Evolutionary conservation across 2,329 filamentous ascomycete species (phyloP).

Genomic region (Cordyceps tenuipes): DNA sequence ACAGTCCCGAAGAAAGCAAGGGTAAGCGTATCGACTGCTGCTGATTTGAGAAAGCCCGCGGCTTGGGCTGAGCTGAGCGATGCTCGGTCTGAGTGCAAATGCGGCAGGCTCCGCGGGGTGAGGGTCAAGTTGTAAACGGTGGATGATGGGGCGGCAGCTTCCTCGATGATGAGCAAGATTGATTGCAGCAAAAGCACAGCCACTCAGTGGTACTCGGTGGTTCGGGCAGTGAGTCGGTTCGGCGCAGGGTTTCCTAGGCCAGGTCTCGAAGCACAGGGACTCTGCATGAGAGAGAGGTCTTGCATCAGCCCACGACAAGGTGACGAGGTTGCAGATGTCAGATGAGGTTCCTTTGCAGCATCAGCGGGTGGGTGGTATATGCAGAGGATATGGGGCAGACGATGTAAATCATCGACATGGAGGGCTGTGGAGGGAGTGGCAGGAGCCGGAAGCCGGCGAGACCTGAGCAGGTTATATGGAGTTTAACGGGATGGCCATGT

Average conservation of each 20-base stretch:
- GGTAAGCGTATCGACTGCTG: not conserved
- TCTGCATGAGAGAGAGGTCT: not conserved
- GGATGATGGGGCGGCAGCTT: not conserved
- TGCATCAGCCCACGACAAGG: not conserved
- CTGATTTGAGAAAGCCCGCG: not conserved
- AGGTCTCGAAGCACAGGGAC: not conserved
- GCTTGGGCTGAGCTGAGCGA: not conserved
- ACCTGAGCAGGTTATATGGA: constrained; percentile 8
- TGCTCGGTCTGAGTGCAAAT: not conserved
- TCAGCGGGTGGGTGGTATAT: not conserved
- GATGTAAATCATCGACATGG: not conserved
- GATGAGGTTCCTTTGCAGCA: not conserved
- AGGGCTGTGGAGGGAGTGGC: not conserved
- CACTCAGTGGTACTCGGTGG: not conserved
- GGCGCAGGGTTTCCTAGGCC: not conserved
- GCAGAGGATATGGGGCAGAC: not conserved
- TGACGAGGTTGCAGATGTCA: not conserved
- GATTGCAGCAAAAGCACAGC: not conserved
- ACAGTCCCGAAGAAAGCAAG: no score
- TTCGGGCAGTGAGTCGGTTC: not conserved
- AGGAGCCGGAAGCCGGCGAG: constrained; percentile 4
- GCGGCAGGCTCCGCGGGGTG: constrained; percentile 4
- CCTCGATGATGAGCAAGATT: not conserved
- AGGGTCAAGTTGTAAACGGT: not conserved
- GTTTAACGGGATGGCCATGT: not conserved